Conservation (phyloP, 208 protist species). For the Leishmania arabica region DNA sequence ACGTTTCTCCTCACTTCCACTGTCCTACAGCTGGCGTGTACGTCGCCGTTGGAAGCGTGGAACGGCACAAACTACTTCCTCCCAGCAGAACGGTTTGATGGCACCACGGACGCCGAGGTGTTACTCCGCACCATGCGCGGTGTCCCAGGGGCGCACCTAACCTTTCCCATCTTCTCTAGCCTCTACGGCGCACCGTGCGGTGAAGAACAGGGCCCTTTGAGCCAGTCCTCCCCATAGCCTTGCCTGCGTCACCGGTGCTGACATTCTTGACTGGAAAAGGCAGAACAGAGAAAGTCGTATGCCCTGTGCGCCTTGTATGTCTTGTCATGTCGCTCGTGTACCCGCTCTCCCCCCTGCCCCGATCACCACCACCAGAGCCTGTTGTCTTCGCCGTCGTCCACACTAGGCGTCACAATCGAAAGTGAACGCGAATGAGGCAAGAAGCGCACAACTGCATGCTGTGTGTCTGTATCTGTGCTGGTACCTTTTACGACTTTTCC, state of each 20-base stretch:
- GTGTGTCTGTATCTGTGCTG: not conserved
- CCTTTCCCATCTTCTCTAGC: not conserved
- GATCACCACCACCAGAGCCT: too few species aligned
- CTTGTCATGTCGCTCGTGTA: not conserved
- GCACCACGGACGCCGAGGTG: conserved; percentile 14
- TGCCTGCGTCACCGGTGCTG: not conserved
- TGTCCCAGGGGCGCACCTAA: not conserved
- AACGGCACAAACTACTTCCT: conserved; percentile 28
- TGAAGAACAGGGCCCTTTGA: not conserved
- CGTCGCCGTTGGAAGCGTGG: conserved; percentile 6
- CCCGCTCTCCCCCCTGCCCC: too few species aligned
- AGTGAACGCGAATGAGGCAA: not conserved
- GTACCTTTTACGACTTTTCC: not conserved
- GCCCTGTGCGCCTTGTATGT: not conserved
- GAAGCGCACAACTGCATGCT: not conserved
- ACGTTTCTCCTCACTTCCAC: not conserved
- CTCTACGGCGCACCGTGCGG: not conserved
- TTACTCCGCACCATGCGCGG: not conserved
- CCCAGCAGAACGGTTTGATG: conserved; percentile 10
- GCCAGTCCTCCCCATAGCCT: not conserved
- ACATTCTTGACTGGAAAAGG: not conserved
- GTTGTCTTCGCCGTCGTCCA: too few species aligned
- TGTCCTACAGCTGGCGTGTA: not conserved
- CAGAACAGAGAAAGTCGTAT: too few species aligned
- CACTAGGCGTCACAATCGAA: too few species aligned